Evolutionary conservation across 495 filamentous ascomycete genomes (phyloP), one percentile per base, ranked within the genome.

Genomic region (Mycothermus thermophilus): DNA sequence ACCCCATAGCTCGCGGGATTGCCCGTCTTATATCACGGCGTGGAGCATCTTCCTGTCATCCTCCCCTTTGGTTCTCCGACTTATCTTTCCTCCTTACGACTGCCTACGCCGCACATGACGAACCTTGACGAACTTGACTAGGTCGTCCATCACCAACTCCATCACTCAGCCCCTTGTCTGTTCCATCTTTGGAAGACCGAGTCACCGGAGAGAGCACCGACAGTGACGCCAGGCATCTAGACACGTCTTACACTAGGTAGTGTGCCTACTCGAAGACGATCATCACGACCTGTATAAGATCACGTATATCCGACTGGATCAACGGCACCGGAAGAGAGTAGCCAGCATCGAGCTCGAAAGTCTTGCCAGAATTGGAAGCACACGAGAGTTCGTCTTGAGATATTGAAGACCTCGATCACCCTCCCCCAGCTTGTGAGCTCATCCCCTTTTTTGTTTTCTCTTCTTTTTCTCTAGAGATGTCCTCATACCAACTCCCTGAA

Each of bases 401-500:
- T 34, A 17, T 30, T 20, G 30, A 44, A 41, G 18, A 32, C 36
- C 30, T 33, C 22, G 22, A 43, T 19, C 38, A 35, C 28, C 21
- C 14, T 30, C 26, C 24, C 29, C 12, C 22, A 40, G 37, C 46
- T 29, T 36, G 50, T 50, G 44, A 54, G 50, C 44, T n/a, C n/a
- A n/a, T n/a, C n/a, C 24, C 28, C 32, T 34, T 27, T 32, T 26
- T 32, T 30, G 23, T 23, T 12, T 30, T 27, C 22, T 25, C 22
- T 25, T 6, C 22, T 25, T 25, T 25, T 25, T 25, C 22, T 25
- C 6, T 25, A 25, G 32, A 42, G 31, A 54, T 52, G 51, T 48
- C 46, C 39, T 41, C 45, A 43, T 45, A 49, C 46, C 53, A 54
- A 54, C 40, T 22, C 38, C 42, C 33, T 40, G 35, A 51, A 36